phyloP scores from a whole-genome alignment of 169 alveolate species.

The Plasmodium knowlesi region DNA sequence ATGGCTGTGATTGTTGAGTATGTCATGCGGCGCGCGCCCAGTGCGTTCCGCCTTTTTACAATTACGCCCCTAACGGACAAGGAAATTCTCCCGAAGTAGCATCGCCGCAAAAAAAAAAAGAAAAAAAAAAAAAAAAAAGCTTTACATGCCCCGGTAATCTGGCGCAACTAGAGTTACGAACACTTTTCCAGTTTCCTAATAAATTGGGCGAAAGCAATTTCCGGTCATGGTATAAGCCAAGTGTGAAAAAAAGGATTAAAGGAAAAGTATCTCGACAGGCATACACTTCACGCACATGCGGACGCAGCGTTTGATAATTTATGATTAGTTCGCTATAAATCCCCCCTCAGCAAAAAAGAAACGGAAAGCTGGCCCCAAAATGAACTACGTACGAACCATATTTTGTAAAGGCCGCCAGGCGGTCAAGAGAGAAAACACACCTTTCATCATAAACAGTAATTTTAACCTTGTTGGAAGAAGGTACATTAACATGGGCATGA shows the following conservation, averaged over 20 bases:
- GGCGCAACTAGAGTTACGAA: background rate
- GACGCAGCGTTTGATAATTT: background rate
- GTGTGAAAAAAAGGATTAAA: background rate
- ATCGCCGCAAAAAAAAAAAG: background rate
- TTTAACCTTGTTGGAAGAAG: background rate
- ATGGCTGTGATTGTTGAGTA: background rate
- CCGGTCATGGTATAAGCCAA: background rate
- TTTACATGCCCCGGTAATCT: background rate
- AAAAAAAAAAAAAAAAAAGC: too few species aligned
- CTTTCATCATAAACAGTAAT: background rate
- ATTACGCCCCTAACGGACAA: background rate
- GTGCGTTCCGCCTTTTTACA: background rate
- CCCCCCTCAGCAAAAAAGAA: background rate
- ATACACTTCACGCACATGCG: background rate
- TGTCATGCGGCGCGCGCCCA: background rate
- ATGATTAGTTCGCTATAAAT: background rate
- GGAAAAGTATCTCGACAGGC: background rate
- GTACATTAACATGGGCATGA: background rate
- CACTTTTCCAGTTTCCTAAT: background rate
- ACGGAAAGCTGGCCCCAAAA: background rate
- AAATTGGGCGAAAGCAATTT: background rate
- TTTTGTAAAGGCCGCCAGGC: slow-evolving; percentile 4
- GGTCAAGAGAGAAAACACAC: background rate
- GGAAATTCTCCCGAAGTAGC: background rate
- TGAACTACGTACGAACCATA: background rate